Conservation (phyloP, 2,329 filamentous ascomycete species). For the Lachnellula hyalina region DNA sequence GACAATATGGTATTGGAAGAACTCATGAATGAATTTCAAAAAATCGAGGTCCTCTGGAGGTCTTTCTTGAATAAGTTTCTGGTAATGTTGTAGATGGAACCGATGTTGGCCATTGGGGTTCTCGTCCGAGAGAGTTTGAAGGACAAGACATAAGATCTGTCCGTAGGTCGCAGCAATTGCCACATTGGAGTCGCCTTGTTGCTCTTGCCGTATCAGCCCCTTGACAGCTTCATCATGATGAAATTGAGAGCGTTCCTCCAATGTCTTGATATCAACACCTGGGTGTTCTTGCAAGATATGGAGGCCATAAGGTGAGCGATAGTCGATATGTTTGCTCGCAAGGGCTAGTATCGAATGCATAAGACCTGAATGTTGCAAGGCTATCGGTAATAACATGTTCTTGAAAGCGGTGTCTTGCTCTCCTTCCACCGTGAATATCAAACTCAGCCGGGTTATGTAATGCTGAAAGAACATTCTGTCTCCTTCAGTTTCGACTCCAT, state of each 20-base stretch:
- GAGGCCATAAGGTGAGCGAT: constrained; percentile 49
- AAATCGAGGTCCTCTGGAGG: constrained; percentile 63
- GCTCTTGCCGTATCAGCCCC: constrained; percentile 42
- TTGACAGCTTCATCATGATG: constrained; percentile 52
- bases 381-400: constrained; percentile 76
- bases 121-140: constrained; percentile 54
- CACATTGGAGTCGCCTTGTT: constrained; percentile 37
- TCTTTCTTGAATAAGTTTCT: constrained; percentile 59
- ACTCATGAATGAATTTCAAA: constrained; percentile 65
- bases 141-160: constrained; percentile 57
- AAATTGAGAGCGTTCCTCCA: constrained; percentile 48
- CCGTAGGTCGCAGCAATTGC: constrained; percentile 52
- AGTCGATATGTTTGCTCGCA: constrained; percentile 70
- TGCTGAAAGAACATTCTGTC: constrained; percentile 79
- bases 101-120: constrained; percentile 63
- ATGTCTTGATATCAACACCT: constrained; percentile 40
- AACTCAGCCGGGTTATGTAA: constrained; percentile 74
- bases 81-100: constrained; percentile 72
- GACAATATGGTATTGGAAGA: constrained; percentile 78
- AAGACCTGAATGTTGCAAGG: constrained; percentile 70
- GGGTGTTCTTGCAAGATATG: constrained; percentile 48
- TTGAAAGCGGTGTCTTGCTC: constrained; percentile 77
- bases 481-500: constrained; percentile 73
- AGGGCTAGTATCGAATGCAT: constrained; percentile 89
- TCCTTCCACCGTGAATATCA: constrained; percentile 74